Evolutionary conservation across 805 yeast genomes (phyloP).

Genomic region (Nakazawaea ishiwadae): DNA sequence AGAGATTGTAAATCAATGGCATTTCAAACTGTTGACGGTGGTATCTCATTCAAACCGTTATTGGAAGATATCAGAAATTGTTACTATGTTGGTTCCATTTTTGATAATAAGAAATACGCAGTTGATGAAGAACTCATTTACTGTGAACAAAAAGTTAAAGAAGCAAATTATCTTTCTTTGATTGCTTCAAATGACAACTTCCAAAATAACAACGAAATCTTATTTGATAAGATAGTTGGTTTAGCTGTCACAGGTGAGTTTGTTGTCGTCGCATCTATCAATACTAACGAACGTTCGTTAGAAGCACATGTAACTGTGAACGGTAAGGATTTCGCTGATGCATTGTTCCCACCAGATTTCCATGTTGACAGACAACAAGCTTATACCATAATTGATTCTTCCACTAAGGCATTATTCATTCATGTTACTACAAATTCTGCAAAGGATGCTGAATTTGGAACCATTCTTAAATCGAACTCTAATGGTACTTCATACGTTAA

Average conservation of each 20-base stretch:
- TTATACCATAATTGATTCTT: slow-evolving; percentile 75
- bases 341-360: slow-evolving; percentile 68
- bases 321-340: slow-evolving; percentile 73
- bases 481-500: slow-evolving; percentile 85
- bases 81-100: slow-evolving; percentile 57
- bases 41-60: slow-evolving; percentile 54
- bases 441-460: slow-evolving; percentile 60
- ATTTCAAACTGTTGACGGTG: slow-evolving; percentile 63
- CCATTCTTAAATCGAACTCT: slow-evolving; percentile 80
- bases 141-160: slow-evolving; percentile 48
- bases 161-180: slow-evolving; percentile 19
- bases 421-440: slow-evolving; percentile 69
- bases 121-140: slow-evolving; percentile 48
- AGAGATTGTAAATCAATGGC: slow-evolving; percentile 53
- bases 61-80: slow-evolving; percentile 54
- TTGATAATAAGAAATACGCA: slow-evolving; percentile 27
- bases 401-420: slow-evolving; percentile 67
- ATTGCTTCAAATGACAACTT: slow-evolving; percentile 54
- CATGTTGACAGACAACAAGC: slow-evolving; percentile 58
- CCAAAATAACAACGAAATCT: slow-evolving; percentile 28
- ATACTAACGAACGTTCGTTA: slow-evolving; percentile 42
- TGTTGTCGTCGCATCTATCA: slow-evolving; percentile 63
- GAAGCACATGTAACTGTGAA: slow-evolving; percentile 74
- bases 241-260: slow-evolving; percentile 69
- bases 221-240: slow-evolving; percentile 63